Percentiles rank a stretch among this genome's conserved stretches.
phyloP scores from a whole-genome alignment of 768 basidiomycete species.

The Trametes meyenii region DNA sequence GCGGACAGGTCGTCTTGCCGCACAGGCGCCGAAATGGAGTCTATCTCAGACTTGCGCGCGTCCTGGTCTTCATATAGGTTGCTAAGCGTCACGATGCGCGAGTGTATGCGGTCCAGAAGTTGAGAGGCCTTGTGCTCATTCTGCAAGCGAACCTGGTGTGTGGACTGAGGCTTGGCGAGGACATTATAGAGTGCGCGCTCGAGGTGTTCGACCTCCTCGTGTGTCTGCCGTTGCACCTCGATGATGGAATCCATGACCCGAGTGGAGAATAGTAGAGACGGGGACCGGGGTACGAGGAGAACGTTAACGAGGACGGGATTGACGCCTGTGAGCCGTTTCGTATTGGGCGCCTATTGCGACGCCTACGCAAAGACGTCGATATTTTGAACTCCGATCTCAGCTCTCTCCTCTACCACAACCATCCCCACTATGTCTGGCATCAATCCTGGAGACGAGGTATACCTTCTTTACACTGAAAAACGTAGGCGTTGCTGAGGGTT shows the following conservation, averaged over 20 bases:
- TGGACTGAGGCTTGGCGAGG: slow-evolving; percentile 65
- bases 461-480: slow-evolving; percentile 24
- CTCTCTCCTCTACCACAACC: slow-evolving; percentile 44
- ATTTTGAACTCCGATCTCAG: slow-evolving; percentile 59
- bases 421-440: slow-evolving; percentile 73
- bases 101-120: slow-evolving; percentile 81
- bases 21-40: slow-evolving; percentile 57
- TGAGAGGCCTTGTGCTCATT: slow-evolving; percentile 90
- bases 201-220: slow-evolving; percentile 94
- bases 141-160: slow-evolving; percentile 67
- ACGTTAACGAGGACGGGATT: slow-evolving; percentile 9
- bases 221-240: slow-evolving; percentile 92
- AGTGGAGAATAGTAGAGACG: neutral
- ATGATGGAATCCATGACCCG: slow-evolving; percentile 85
- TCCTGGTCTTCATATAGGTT: slow-evolving; percentile 79
- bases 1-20: slow-evolving; percentile 77
- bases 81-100: slow-evolving; percentile 65
- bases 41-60: slow-evolving; percentile 66
- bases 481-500: neutral
- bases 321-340: slow-evolving; percentile 12
- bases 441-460: slow-evolving; percentile 84
- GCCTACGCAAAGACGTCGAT: slow-evolving; percentile 17
- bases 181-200: slow-evolving; percentile 85
- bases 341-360: slow-evolving; percentile 14
- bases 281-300: neutral